Conservation (phyloP, 2,329 filamentous ascomycete genomes). For the Venturia asperata region DNA sequence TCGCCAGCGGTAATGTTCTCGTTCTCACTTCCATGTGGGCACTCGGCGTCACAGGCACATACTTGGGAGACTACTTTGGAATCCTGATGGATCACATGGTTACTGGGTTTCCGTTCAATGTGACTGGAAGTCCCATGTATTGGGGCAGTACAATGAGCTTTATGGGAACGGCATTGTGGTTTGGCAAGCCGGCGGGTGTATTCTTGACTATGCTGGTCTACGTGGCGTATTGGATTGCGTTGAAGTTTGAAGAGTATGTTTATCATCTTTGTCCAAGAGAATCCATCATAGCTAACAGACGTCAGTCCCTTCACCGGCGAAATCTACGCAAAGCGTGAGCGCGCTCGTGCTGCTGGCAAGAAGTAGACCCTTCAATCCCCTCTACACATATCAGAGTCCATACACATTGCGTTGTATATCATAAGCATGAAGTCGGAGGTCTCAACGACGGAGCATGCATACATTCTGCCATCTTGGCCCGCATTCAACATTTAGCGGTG, state of each 20-base stretch:
- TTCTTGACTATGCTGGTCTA: constrained; percentile 68
- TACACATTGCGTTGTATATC: background rate
- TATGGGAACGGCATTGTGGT: constrained; percentile 75
- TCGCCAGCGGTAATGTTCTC: constrained; percentile 70
- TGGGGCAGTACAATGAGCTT: constrained; percentile 90
- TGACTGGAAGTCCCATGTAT: constrained; percentile 92
- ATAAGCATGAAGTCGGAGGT: constrained; percentile 8
- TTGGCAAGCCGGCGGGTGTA: constrained; percentile 80
- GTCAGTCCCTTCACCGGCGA: constrained; percentile 72
- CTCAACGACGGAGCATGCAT: constrained; percentile 18
- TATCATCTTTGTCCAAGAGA: background rate
- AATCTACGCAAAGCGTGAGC: constrained; percentile 84
- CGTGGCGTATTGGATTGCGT: constrained; percentile 69
- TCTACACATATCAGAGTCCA: background rate
- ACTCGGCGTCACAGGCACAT: constrained; percentile 90
- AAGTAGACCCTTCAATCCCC: constrained; percentile 5
- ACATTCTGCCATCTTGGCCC: constrained; percentile 9
- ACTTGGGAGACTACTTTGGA: constrained; percentile 96
- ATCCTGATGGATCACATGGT: constrained; percentile 95
- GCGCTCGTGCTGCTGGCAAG: constrained; percentile 33
- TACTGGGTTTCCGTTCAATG: constrained; percentile 91
- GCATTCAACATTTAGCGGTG: constrained; percentile 20
- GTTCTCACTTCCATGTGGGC: constrained; percentile 87
- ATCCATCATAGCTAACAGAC: background rate
- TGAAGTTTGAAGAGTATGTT: constrained; percentile 71